Conservation (phyloP, 805 yeast species). For the Blastobotrys parvus region DNA sequence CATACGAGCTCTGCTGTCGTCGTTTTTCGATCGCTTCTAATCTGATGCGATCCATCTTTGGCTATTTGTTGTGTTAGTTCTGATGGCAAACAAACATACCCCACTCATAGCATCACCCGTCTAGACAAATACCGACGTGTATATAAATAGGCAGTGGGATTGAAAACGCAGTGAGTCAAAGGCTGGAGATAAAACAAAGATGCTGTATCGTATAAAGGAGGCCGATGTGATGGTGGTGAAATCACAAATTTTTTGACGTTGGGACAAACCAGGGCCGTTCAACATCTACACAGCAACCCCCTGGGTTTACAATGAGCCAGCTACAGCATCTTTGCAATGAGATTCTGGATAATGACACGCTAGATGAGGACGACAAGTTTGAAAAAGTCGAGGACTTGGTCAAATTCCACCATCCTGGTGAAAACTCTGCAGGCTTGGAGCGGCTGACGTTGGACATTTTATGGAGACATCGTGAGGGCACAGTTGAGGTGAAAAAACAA, state of each 20-base stretch:
- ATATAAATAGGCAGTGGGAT: no score
- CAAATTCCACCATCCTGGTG: slow-evolving; percentile 11
- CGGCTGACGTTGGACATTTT: slow-evolving; percentile 33
- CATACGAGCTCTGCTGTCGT: slow-evolving; percentile 33
- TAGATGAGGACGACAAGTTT: slow-evolving; percentile 34
- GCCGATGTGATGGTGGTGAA: no score
- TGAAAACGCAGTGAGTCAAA: no score
- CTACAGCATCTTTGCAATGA: slow-evolving; percentile 26
- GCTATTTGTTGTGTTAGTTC: no score
- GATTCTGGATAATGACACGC: slow-evolving; percentile 25
- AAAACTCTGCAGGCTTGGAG: slow-evolving; percentile 24
- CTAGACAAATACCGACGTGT: no score
- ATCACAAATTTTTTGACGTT: no score
- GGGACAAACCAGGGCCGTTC: no score
- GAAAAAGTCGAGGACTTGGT: slow-evolving; percentile 33
- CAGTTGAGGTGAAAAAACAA: slow-evolving; percentile 5
- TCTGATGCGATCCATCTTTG: slow-evolving; percentile 36
- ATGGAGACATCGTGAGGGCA: slow-evolving; percentile 33
- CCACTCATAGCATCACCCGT: not conserved
- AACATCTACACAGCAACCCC: no score
- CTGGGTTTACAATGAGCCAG: no score
- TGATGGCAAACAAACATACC: not conserved
- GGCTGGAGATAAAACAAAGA: no score
- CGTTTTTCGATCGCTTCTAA: slow-evolving; percentile 39
- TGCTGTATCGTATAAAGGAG: no score